Evolutionary conservation across 345 rosid species (phyloP).

Genomic region (Pistacia atlantica): DNA sequence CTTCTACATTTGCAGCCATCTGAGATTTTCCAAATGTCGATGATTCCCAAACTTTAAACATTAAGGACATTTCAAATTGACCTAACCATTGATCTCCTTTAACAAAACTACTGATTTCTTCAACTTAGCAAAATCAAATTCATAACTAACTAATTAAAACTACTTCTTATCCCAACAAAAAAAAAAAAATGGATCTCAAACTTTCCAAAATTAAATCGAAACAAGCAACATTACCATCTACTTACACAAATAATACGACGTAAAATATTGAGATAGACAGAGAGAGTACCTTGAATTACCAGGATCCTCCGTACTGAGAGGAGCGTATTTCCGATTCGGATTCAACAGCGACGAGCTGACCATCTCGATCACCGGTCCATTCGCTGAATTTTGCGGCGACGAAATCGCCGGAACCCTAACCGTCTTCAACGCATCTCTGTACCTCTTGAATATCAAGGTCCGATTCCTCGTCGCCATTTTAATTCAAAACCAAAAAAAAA

Average conservation of each 20-base stretch:
- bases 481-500: slow-evolving; percentile 9
- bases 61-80: no score
- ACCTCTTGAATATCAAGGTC: slow-evolving; percentile 65
- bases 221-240: neutral
- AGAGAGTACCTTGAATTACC: slow-evolving; percentile 66
- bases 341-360: slow-evolving; percentile 78
- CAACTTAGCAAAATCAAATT: neutral
- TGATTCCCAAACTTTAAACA: neutral
- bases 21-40: neutral
- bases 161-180: neutral
- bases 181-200: neutral
- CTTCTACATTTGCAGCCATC: neutral
- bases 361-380: slow-evolving; percentile 87
- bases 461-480: slow-evolving; percentile 89
- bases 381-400: slow-evolving; percentile 27
- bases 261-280: neutral
- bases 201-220: neutral
- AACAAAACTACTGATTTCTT: no score
- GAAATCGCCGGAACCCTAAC: slow-evolving; percentile 65
- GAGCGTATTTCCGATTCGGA: slow-evolving; percentile 67
- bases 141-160: neutral
- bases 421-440: slow-evolving; percentile 88
- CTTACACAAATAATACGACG: no score
- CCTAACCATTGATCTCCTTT: no score
- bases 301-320: slow-evolving; percentile 89